A percentile compares a stretch with the other conserved stretches of the same genome.
phyloP scores from a whole-genome alignment of 2,329 filamentous ascomycete species.

The Fusarium sp. region DNA sequence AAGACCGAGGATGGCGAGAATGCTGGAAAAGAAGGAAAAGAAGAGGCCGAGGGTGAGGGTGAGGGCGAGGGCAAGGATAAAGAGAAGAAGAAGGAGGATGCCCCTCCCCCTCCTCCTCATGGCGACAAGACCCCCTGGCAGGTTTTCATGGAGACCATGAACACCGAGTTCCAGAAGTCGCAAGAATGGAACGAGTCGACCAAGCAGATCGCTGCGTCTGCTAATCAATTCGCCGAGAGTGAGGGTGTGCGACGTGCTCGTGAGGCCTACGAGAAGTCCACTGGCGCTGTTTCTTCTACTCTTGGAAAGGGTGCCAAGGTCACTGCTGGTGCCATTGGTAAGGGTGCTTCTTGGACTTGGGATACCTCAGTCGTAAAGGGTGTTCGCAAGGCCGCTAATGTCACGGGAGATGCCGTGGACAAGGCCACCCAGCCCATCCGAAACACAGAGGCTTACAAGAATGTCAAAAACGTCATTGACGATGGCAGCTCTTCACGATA shows the following conservation, averaged over 20 bases:
- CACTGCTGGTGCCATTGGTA: constrained; percentile 87
- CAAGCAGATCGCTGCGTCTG: constrained; percentile 88
- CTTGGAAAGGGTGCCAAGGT: constrained; percentile 84
- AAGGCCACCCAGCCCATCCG: constrained; percentile 95
- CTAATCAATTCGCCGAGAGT: constrained; percentile 92
- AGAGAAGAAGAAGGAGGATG: constrained; percentile 71
- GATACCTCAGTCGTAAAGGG: constrained; percentile 94
- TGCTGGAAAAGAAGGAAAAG: constrained; percentile 56
- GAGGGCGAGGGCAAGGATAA: constrained; percentile 60
- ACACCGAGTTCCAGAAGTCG: constrained; percentile 91
- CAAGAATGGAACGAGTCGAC: constrained; percentile 99
- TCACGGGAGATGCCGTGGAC: constrained; percentile 86
- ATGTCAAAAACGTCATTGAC: constrained; percentile 94
- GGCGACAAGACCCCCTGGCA: constrained; percentile 99
- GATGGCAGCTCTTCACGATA: constrained; percentile 96
- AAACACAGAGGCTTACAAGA: constrained; percentile 93
- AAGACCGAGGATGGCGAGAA: constrained; percentile 52
- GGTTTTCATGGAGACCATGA: constrained; percentile 97
- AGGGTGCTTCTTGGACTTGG: constrained; percentile 96
- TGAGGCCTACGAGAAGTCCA: constrained; percentile 86
- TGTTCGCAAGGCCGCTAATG: constrained; percentile 84
- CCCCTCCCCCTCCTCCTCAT: constrained; percentile 90
- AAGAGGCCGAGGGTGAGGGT: constrained; percentile 52
- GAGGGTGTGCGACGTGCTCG: constrained; percentile 87
- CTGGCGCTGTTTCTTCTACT: constrained; percentile 81